These are phyloP conservation scores for Salix arbutifolia DNA, from an alignment of 345 rosid species.

Conservation along the genomic window DNA sequence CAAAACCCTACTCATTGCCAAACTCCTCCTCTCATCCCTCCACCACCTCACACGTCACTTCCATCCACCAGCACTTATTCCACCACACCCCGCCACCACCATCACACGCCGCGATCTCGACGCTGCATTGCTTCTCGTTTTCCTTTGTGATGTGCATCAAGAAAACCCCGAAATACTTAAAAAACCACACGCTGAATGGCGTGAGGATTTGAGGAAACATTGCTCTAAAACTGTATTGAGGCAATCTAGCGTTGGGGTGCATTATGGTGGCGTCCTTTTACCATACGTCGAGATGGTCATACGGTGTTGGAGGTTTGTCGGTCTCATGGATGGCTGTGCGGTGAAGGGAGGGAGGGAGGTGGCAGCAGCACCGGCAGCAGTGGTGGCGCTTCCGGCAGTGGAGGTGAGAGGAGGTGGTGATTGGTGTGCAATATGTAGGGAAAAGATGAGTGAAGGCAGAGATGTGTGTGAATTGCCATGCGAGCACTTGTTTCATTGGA, in stretches of 20 bases:
- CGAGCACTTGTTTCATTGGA: constrained; percentile 84
- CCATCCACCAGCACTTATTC: constrained; percentile 24
- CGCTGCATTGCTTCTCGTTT: constrained; percentile 69
- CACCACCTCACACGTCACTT: constrained; percentile 48
- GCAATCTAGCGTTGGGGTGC: constrained; percentile 39
- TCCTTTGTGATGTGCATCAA: constrained; percentile 73
- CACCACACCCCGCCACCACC: constrained; percentile 21
- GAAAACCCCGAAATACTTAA: constrained; percentile 49
- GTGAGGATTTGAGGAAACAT: constrained; percentile 29
- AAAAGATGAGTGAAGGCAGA: constrained; percentile 75
- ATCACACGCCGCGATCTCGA: constrained; percentile 65
- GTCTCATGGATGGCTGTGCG: constrained; percentile 32
- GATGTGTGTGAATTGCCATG: constrained; percentile 87
- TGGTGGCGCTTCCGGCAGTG: constrained; percentile 60
- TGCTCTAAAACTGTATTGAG: constrained; percentile 35
- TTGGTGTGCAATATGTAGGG: constrained; percentile 79
- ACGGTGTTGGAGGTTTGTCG: constrained; percentile 60
- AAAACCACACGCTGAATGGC: constrained; percentile 50
- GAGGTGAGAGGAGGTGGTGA: constrained; percentile 39
- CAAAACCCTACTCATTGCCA: constrained; percentile 73
- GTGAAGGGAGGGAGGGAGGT: constrained; percentile 40
- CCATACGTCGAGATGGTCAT: constrained; percentile 59
- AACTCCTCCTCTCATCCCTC: constrained; percentile 76
- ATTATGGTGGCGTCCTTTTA: constrained; percentile 51
- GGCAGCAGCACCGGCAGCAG: constrained; percentile 57